phyloP scores from a whole-genome alignment of 345 rosid genomes.

The Pseudoturritis turrita region DNA sequence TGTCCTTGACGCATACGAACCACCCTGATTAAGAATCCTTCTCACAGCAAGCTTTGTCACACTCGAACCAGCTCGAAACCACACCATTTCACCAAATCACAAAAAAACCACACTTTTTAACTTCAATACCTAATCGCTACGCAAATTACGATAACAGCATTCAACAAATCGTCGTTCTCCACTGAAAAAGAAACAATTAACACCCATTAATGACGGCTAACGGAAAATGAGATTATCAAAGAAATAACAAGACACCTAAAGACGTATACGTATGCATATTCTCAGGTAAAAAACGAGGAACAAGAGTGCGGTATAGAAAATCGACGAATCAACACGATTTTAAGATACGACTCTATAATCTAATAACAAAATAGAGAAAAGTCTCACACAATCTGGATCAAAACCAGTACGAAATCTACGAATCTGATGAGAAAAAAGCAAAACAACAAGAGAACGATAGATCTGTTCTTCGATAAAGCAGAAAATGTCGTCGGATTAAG shows the following conservation, averaged over 20 bases:
- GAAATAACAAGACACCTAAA: no score
- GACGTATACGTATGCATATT: background rate
- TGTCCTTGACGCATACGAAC: slow-evolving; percentile 45
- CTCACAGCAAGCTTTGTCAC: slow-evolving; percentile 56
- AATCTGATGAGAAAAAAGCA: slow-evolving; percentile 6
- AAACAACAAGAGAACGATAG: background rate
- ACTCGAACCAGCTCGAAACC: slow-evolving; percentile 69
- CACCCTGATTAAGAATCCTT: slow-evolving; percentile 58
- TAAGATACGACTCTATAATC: background rate
- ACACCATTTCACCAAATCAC: slow-evolving; percentile 45
- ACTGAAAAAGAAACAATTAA: slow-evolving; percentile 7
- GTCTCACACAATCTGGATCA: background rate
- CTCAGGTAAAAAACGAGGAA: background rate
- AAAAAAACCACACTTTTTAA: background rate
- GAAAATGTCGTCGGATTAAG: slow-evolving; percentile 9
- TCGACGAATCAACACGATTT: background rate
- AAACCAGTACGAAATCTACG: background rate
- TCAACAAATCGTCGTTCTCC: slow-evolving; percentile 3
- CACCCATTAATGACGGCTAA: background rate
- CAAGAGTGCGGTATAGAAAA: background rate
- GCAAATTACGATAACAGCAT: slow-evolving; percentile 3
- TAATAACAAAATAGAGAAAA: background rate
- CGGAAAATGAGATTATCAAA: background rate
- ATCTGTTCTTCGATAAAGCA: slow-evolving; percentile 5
- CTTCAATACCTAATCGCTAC: background rate